phyloP scores from a whole-genome alignment of 2,329 filamentous ascomycete genomes.

The Trichoderma gracile region DNA sequence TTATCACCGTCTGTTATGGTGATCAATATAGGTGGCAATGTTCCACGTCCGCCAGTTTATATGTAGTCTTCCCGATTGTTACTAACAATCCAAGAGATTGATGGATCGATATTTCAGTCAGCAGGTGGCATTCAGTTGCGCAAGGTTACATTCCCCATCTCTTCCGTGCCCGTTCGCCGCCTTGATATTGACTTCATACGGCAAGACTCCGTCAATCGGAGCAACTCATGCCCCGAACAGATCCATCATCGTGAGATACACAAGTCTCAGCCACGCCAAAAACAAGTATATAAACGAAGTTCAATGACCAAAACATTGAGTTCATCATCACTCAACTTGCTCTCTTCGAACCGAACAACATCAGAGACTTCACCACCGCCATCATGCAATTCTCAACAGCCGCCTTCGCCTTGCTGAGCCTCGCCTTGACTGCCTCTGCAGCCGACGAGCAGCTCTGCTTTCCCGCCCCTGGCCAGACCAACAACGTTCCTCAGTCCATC shows the following conservation, averaged over 20 bases:
- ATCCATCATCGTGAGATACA: not conserved
- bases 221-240: not conserved
- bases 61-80: too few relatives aligned
- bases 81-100: too few relatives aligned
- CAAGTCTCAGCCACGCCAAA: not conserved
- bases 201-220: not conserved
- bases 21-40: too few relatives aligned
- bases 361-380: not conserved
- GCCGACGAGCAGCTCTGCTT: not conserved
- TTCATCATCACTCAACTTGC: not conserved
- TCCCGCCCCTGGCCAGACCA: not conserved
- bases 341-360: not conserved
- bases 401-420: not conserved
- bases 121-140: not conserved
- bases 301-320: not conserved
- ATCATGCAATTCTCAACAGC: constrained; percentile 3
- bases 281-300: not conserved
- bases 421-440: not conserved
- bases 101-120: too few relatives aligned
- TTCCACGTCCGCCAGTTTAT: too few relatives aligned
- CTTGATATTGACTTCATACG: too few relatives aligned
- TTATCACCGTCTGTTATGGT: too few relatives aligned
- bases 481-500: not conserved
- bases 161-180: too few relatives aligned
- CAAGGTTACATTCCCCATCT: not conserved